Evolutionary conservation across 257 asterid genomes (phyloP).

Genomic region (Sherardia arvensis): DNA sequence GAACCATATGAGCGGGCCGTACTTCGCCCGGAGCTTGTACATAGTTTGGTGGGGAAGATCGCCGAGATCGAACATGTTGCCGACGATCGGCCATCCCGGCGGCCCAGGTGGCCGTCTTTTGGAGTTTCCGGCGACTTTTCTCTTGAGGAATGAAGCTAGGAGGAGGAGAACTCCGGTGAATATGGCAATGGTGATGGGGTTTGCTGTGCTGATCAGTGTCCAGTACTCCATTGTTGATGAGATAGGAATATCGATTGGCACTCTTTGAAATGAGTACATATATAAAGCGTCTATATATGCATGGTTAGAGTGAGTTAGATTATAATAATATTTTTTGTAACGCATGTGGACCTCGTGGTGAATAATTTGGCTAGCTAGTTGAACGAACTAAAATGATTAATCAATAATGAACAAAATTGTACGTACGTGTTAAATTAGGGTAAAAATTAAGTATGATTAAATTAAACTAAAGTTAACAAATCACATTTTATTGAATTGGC

Average conservation of each 20-base stretch:
- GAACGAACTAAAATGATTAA: too few species aligned
- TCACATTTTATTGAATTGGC: too few species aligned
- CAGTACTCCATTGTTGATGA: conserved; percentile 14
- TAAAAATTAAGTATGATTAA: too few species aligned
- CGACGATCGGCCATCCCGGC: conserved; percentile 40
- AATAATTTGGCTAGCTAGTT: not conserved
- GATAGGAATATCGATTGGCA: not conserved
- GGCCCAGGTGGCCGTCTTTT: conserved; percentile 40
- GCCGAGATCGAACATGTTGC: conserved; percentile 45
- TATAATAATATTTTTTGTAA: not conserved
- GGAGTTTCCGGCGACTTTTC: conserved; percentile 1
- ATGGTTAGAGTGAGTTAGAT: not conserved
- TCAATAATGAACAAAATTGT: too few species aligned
- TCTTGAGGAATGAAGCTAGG: not conserved
- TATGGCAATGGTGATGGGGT: conserved; percentile 26
- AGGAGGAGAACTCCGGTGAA: conserved; percentile 25
- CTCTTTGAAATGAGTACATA: not conserved
- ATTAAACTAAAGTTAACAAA: too few species aligned
- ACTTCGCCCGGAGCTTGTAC: conserved; percentile 21
- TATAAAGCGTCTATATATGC: not conserved
- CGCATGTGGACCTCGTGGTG: conserved; percentile 8
- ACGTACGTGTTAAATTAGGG: too few species aligned
- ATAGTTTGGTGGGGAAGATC: conserved; percentile 34
- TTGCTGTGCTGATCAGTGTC: conserved; percentile 14
- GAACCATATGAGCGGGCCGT: conserved; percentile 45